A percentile compares a stretch with the other conserved stretches of the same genome.
These are phyloP conservation scores for Polygonum aviculare DNA, from an alignment of 148 eudicot species.

Conservation along the genomic window DNA sequence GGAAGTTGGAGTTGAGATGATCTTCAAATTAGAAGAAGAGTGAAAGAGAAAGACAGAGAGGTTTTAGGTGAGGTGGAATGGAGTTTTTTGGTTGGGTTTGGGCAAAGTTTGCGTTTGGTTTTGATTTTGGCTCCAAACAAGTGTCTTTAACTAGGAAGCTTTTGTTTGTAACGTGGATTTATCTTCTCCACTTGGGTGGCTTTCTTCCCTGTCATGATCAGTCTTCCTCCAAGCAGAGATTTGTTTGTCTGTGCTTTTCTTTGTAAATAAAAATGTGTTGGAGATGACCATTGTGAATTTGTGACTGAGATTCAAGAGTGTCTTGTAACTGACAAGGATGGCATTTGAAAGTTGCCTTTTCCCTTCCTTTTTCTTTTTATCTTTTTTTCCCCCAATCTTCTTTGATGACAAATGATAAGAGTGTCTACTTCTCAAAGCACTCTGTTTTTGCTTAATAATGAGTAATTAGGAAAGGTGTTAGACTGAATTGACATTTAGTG, in stretches of 20 bases:
- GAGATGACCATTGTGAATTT: background rate
- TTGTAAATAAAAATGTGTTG: background rate
- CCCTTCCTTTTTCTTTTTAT: background rate
- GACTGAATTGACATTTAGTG: too few relatives aligned
- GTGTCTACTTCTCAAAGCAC: too few relatives aligned
- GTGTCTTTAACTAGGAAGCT: background rate
- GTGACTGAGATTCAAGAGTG: background rate
- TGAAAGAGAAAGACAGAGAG: background rate
- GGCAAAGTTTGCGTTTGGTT: slow-evolving; percentile 3
- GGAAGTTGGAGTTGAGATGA: background rate
- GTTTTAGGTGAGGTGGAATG: background rate
- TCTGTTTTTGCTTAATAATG: too few relatives aligned
- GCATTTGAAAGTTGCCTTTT: background rate
- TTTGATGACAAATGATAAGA: too few relatives aligned
- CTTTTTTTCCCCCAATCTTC: background rate
- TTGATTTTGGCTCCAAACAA: slow-evolving; percentile 5
- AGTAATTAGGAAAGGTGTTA: too few relatives aligned
- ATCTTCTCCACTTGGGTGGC: slow-evolving; percentile 4
- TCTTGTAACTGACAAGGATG: slow-evolving; percentile 3
- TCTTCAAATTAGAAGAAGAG: background rate
- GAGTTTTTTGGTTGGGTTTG: background rate
- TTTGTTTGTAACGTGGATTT: background rate
- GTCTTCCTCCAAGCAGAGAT: background rate
- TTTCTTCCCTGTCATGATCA: background rate
- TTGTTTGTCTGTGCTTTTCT: background rate